Conservation (phyloP, 345 rosid genomes). For the Arabidopsis suecica region DNA sequence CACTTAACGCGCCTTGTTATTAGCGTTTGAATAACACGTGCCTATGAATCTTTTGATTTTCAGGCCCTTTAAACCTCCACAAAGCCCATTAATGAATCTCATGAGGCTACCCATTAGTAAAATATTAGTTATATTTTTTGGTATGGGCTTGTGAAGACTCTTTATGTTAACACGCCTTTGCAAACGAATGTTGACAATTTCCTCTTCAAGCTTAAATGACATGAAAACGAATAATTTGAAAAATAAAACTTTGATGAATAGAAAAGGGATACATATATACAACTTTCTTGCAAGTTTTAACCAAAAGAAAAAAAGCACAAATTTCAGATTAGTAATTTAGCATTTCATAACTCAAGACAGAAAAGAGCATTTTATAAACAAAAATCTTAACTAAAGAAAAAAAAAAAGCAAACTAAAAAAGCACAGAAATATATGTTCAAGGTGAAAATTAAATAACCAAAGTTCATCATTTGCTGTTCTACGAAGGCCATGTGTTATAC, state of each 20-base stretch:
- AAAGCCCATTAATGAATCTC: slow-evolving; percentile 5
- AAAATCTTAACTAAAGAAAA: slow-evolving; percentile 5
- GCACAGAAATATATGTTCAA: slow-evolving; percentile 26
- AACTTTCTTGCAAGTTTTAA: background rate
- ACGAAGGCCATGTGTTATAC: background rate
- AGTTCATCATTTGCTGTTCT: slow-evolving; percentile 4
- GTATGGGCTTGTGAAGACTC: slow-evolving; percentile 2
- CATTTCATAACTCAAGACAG: slow-evolving; percentile 1
- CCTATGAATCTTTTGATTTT: slow-evolving; percentile 10
- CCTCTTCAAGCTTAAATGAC: background rate
- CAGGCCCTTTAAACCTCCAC: background rate
- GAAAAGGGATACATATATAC: slow-evolving; percentile 1
- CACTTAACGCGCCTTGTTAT: slow-evolving; percentile 46
- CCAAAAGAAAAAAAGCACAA: background rate
- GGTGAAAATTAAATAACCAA: slow-evolving; percentile 12
- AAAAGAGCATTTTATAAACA: slow-evolving; percentile 1
- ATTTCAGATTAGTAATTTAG: background rate
- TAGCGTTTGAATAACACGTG: slow-evolving; percentile 34
- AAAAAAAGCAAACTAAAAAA: background rate
- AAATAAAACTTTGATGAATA: background rate
- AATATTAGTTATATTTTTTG: background rate
- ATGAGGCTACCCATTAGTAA: background rate
- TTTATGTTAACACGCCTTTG: background rate
- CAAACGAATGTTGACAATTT: background rate
- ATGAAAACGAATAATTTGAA: background rate